These are phyloP conservation scores for Lotus japonicus DNA, from an alignment of 306 rosid species.

Conservation along the genomic window DNA sequence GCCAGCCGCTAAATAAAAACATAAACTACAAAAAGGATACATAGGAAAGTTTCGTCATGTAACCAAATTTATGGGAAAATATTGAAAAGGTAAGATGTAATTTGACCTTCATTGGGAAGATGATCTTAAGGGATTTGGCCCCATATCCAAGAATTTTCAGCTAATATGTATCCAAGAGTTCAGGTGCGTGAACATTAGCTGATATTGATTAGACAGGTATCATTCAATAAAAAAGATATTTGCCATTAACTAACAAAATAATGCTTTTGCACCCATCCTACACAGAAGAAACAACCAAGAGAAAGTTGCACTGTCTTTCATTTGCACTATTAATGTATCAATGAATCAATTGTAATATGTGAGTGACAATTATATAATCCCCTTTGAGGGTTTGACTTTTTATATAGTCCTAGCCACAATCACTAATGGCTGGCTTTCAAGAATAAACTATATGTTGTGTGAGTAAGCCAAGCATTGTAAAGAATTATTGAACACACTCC, in stretches of 20 bases:
- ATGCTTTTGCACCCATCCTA: neutral
- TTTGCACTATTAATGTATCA: conserved; percentile 8
- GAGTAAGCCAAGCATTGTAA: neutral
- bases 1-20: too few species aligned
- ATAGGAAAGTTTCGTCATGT: too few species aligned
- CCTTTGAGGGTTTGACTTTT: conserved; percentile 4
- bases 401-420: conserved; percentile 7
- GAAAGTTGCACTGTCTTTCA: conserved; percentile 4
- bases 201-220: neutral
- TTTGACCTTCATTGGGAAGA: too few species aligned
- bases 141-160: too few species aligned
- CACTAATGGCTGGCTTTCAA: conserved; percentile 7
- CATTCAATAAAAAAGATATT: neutral
- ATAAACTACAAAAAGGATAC: too few species aligned
- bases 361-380: conserved; percentile 9
- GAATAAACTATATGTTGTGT: conserved; percentile 27
- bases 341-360: neutral
- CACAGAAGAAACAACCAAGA: neutral
- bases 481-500: conserved; percentile 51
- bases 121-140: too few species aligned
- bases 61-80: too few species aligned
- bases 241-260: neutral
- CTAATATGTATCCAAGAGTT: too few species aligned
- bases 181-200: neutral
- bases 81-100: too few species aligned